Base-by-base conservation (phyloP, 345 rosid genomes). In the Jatropha curcas region DNA sequence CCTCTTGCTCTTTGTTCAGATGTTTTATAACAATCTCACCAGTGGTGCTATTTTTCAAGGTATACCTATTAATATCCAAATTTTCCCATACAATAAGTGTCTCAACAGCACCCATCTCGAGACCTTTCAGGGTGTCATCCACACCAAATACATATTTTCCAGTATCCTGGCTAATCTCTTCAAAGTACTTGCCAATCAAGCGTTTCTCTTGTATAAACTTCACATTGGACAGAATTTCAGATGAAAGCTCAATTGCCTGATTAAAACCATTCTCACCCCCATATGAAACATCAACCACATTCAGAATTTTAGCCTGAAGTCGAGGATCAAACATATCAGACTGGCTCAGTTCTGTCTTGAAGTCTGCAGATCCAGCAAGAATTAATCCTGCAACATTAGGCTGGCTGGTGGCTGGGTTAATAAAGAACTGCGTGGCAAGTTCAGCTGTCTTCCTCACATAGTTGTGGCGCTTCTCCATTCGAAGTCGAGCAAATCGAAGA, bases 261-360 rank as follows among this genome's bases (percentile, higher is more conserved):
- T 89, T 91, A 74, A 93, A 93, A 48, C 98, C 97, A 52, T 89
- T 91, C 67, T 93, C 98, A 5, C 98, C 98, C 28, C 98, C 97
- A 56, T 93, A 93, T 14, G 98, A 93, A 35, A 93, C 97, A 81
- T 93, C 98, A 11, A 91, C 97, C 0, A 91, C 96, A 25, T 93
- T 93, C 80, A 93, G 70, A 43, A 93, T 93, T 81, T 93, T 93
- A 24, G 98, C 94, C 76, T 93, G 98, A 30, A 93, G 88, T 72
- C 96, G 96, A 83, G 97, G 96, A 76, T 93, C 98, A 81, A 91
- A 93, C 97, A 93, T 73, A 79, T 93, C 98, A 24, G 98, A 93
- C 70, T 93, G 96, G 70, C 97, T 91, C 34, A 93, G 88, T 85
- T 93, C 97, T 7, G 97, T 93, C 80, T 93, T 93, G 86, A 91